A percentile compares a stretch with the other conserved stretches of the same genome.
phyloP scores from a whole-genome alignment of 2,329 filamentous ascomycete species.

The Botrytis sinoallii region DNA sequence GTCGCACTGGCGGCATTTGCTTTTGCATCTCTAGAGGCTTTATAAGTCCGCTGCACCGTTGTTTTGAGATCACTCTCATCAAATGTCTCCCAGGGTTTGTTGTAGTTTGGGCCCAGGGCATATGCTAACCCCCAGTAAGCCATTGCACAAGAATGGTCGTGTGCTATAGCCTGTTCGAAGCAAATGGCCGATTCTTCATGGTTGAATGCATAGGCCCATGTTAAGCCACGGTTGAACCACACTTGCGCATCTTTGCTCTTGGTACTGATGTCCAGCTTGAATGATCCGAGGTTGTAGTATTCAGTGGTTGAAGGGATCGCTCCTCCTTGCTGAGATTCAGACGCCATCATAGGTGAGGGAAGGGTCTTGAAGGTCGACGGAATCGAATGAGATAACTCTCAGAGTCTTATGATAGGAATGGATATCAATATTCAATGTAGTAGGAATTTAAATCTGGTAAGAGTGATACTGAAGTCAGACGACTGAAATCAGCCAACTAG shows the following conservation, averaged over 20 bases:
- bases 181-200: constrained; percentile 67
- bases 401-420: too few species aligned
- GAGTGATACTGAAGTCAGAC: too few species aligned
- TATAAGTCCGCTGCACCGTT: constrained; percentile 42
- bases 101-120: constrained; percentile 70
- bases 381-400: too few species aligned
- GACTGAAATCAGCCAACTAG: too few species aligned
- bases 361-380: too few species aligned
- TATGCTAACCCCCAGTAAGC: constrained; percentile 71
- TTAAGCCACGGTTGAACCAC: constrained; percentile 72
- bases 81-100: constrained; percentile 75
- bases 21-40: constrained; percentile 46
- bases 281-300: constrained; percentile 54
- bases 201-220: constrained; percentile 75
- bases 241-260: constrained; percentile 49
- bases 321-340: too few species aligned
- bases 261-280: constrained; percentile 54
- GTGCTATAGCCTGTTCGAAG: constrained; percentile 56
- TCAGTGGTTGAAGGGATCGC: not conserved
- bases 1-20: constrained; percentile 45
- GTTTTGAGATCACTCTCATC: constrained; percentile 56
- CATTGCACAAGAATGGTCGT: constrained; percentile 56
- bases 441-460: too few species aligned
- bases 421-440: too few species aligned
- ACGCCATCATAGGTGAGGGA: too few species aligned